Conservation (phyloP, 2,329 filamentous ascomycete genomes). For the Domatiomyces catenatus region DNA sequence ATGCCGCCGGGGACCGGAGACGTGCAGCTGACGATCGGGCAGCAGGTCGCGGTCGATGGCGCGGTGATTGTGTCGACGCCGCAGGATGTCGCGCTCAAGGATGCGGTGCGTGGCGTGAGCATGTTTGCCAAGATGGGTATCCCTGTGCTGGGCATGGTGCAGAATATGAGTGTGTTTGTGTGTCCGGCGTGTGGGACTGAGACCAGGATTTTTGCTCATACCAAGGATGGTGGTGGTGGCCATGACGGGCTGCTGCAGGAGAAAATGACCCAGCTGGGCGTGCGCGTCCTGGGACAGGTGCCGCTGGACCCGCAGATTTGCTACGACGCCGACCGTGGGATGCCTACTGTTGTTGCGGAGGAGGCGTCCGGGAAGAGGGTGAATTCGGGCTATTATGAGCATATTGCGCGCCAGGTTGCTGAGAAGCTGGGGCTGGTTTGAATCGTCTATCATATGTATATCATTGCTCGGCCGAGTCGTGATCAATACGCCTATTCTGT, state of each 20-base stretch:
- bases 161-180: conserved; percentile 78
- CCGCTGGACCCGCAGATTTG: conserved; percentile 77
- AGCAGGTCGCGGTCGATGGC: conserved; percentile 82
- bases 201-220: conserved; percentile 55
- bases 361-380: conserved; percentile 44
- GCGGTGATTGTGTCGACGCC: conserved; percentile 77
- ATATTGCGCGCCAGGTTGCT: conserved; percentile 46
- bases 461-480: too few relatives aligned
- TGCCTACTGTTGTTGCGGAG: conserved; percentile 78
- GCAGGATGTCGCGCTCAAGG: conserved; percentile 80
- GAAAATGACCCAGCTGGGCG: conserved; percentile 55
- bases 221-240: conserved; percentile 3
- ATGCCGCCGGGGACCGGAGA: conserved; percentile 90
- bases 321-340: conserved; percentile 71
- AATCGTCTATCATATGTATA: too few relatives aligned
- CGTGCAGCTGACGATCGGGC: conserved; percentile 89
- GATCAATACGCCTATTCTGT: too few relatives aligned
- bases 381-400: conserved; percentile 55
- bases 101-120: conserved; percentile 79
- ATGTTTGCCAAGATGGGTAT: conserved; percentile 81
- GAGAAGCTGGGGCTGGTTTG: conserved; percentile 29
- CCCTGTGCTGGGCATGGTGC: conserved; percentile 65
- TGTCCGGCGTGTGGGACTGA: conserved; percentile 64
- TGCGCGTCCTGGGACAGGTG: conserved; percentile 76
- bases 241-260: conserved; percentile 45